phyloP scores from a whole-genome alignment of 345 rosid species.

The Sisymbrium altissimum region DNA sequence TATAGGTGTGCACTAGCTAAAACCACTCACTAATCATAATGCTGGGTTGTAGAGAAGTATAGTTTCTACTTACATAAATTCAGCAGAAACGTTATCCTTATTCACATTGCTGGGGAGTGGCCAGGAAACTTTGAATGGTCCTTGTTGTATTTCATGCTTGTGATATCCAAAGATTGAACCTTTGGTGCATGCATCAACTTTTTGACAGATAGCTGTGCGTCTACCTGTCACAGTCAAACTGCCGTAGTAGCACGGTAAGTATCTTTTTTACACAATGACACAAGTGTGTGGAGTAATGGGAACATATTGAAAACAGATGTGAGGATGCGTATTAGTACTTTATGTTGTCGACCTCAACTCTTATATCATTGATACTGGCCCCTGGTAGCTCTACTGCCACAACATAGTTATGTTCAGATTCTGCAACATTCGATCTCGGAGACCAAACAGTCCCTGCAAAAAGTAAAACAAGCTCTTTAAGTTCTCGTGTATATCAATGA shows the following conservation, averaged over 20 bases:
- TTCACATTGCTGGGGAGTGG: conserved; percentile 58
- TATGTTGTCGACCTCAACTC: conserved; percentile 66
- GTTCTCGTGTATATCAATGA: not conserved
- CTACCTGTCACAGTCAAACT: conserved; percentile 61
- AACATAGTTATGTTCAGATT: conserved; percentile 44
- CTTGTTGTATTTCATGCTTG: conserved; percentile 54
- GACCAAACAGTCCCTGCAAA: conserved; percentile 55
- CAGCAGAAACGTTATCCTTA: conserved; percentile 61
- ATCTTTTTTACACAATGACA: not conserved
- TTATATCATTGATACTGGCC: conserved; percentile 52
- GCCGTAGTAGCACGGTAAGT: conserved; percentile 12
- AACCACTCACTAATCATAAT: not conserved
- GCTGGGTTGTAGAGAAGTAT: not conserved
- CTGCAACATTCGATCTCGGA: conserved; percentile 64
- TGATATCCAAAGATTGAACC: conserved; percentile 41
- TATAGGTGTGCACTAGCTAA: not conserved
- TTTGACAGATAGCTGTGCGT: conserved; percentile 38
- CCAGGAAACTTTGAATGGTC: conserved; percentile 66
- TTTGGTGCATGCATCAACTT: conserved; percentile 24
- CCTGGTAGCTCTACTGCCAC: conserved; percentile 73
- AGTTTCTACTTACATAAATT: conserved; percentile 58
- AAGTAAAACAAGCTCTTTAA: not conserved
- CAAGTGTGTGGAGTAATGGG: not conserved
- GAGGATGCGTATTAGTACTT: conserved; percentile 37
- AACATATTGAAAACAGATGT: not conserved